phyloP scores from a whole-genome alignment of 139 green algal species.

The Asterochloris erici region DNA sequence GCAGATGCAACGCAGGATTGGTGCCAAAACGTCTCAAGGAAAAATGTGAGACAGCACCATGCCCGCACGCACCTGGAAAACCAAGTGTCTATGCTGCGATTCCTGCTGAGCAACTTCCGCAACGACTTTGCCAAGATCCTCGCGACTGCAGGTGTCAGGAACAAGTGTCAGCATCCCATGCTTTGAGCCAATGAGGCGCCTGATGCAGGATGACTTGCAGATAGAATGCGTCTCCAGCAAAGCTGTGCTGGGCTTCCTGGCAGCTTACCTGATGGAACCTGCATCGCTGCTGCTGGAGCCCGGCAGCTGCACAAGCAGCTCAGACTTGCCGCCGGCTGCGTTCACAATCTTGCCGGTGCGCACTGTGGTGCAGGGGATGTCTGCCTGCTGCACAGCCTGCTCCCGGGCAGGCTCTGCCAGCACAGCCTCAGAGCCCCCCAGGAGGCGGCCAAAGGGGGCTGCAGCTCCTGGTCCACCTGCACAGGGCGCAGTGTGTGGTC shows the following conservation, averaged over 20 bases:
- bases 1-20: neutral
- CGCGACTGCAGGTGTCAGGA: neutral
- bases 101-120: neutral
- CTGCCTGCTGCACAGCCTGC: neutral
- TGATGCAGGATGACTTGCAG: neutral
- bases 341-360: constrained; percentile 7
- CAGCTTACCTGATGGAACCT: constrained; percentile 5
- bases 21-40: neutral
- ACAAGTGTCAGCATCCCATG: neutral
- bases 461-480: no score
- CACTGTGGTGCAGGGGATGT: constrained; percentile 1
- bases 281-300: neutral
- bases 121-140: constrained; percentile 12
- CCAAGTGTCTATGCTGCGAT: neutral
- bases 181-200: neutral
- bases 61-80: neutral
- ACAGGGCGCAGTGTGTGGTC: no score
- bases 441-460: neutral
- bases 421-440: neutral
- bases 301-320: neutral
- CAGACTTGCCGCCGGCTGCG: neutral
- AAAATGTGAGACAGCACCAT: neutral
- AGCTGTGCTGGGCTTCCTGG: neutral
- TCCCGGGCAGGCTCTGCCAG: constrained; percentile 12
- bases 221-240: neutral